Evolutionary conservation across 768 basidiomycete species (phyloP).

Genomic region (Lenzites betulinus): DNA sequence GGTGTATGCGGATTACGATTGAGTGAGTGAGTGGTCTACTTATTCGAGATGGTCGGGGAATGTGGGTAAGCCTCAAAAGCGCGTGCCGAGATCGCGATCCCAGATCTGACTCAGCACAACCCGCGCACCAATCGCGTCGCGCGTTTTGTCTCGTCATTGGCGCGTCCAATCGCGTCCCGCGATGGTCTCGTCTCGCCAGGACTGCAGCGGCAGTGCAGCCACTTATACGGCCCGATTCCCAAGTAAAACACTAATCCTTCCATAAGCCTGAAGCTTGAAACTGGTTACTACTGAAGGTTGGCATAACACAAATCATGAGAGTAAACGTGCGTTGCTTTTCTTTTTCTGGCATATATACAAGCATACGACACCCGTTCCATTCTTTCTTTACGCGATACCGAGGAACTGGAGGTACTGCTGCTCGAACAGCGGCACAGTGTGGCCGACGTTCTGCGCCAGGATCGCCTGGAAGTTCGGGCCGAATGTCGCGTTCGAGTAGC

Average conservation of each 20-base stretch:
- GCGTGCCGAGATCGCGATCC: background rate
- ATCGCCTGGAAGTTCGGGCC: slow-evolving; percentile 54
- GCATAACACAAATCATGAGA: too few relatives aligned
- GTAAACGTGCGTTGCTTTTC: too few relatives aligned
- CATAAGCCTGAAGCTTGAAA: too few relatives aligned
- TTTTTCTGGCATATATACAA: background rate
- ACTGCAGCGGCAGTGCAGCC: too few relatives aligned
- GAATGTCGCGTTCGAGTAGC: slow-evolving; percentile 48
- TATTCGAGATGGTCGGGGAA: too few relatives aligned
- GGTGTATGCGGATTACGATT: background rate
- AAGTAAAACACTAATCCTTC: too few relatives aligned
- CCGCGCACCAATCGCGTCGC: background rate
- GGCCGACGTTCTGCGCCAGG: slow-evolving; percentile 46
- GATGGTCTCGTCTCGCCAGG: background rate
- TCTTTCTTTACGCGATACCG: slow-evolving; percentile 18
- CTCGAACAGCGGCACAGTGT: slow-evolving; percentile 38
- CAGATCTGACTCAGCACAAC: background rate
- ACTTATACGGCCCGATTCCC: too few relatives aligned
- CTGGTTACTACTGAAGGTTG: too few relatives aligned
- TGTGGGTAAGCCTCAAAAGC: background rate
- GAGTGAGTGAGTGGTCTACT: background rate
- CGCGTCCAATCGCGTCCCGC: background rate
- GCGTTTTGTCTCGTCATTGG: background rate
- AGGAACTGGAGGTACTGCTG: slow-evolving; percentile 24
- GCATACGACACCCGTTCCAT: background rate